Evolutionary conservation across 169 alveolate genomes (phyloP).

Genomic region (Miamiensis avidus): DNA sequence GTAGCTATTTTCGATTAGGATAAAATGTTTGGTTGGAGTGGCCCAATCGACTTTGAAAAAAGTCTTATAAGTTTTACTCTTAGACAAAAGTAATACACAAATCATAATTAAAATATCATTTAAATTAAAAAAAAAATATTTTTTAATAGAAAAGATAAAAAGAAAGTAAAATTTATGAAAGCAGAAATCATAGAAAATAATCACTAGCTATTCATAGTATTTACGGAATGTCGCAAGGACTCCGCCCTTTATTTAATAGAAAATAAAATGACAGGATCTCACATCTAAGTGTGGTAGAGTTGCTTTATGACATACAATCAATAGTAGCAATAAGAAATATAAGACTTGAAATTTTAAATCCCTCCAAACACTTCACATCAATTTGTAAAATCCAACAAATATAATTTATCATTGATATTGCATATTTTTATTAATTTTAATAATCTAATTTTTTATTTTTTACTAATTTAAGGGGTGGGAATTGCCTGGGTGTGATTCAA

Average conservation of each 20-base stretch:
- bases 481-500: not conserved
- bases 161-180: not conserved
- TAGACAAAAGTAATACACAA: not conserved
- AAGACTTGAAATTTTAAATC: not conserved
- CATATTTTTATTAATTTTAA: too few species aligned
- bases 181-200: not conserved
- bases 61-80: not conserved
- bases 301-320: not conserved
- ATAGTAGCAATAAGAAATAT: too few species aligned
- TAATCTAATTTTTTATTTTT: too few species aligned
- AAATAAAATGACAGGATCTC: not conserved
- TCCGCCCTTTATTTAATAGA: not conserved
- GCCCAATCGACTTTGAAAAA: not conserved
- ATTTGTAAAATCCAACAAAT: not conserved
- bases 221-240: not conserved
- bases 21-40: not conserved
- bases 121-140: too few species aligned
- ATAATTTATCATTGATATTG: too few species aligned
- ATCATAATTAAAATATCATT: too few species aligned
- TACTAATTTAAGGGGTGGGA: not conserved
- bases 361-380: not conserved
- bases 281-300: not conserved
- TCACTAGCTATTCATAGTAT: not conserved
- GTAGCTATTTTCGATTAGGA: not conserved
- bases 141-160: not conserved